phyloP scores from a whole-genome alignment of 208 protist species.

The Leishmania amazonensis region DNA sequence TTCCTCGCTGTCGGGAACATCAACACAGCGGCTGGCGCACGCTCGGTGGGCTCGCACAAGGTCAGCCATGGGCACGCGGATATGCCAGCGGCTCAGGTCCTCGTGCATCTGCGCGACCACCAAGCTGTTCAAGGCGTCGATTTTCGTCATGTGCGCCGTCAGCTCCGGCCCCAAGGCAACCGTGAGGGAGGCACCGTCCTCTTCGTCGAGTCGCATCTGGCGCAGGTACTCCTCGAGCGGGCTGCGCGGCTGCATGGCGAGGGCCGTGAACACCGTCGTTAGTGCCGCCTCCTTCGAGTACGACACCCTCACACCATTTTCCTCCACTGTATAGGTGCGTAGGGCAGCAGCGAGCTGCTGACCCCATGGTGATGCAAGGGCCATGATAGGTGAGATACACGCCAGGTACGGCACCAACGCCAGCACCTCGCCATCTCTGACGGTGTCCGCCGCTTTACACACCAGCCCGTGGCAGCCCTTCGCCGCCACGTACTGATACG shows the following conservation, averaged over 20 bases:
- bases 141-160: slow-evolving; percentile 28
- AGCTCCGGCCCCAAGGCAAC: slow-evolving; percentile 21
- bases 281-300: slow-evolving; percentile 57
- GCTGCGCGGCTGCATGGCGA: slow-evolving; percentile 40
- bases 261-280: slow-evolving; percentile 63
- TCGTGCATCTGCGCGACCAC: slow-evolving; percentile 27
- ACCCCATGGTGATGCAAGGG: slow-evolving; percentile 62
- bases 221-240: slow-evolving; percentile 51
- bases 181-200: slow-evolving; percentile 4
- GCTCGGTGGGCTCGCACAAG: slow-evolving; percentile 50
- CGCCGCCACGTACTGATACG: slow-evolving; percentile 21
- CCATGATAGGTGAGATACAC: slow-evolving; percentile 54
- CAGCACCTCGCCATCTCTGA: slow-evolving; percentile 45
- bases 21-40: slow-evolving; percentile 76
- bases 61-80: slow-evolving; percentile 25
- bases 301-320: slow-evolving; percentile 40
- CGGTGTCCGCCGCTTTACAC: slow-evolving; percentile 30
- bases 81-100: slow-evolving; percentile 19
- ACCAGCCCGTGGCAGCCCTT: slow-evolving; percentile 57
- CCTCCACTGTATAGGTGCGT: slow-evolving; percentile 34
- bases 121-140: slow-evolving; percentile 37
- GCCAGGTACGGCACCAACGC: slow-evolving; percentile 52
- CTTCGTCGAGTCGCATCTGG: slow-evolving; percentile 37
- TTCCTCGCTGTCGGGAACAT: slow-evolving; percentile 55
- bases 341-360: slow-evolving; percentile 30